Base-by-base conservation (phyloP, 257 asterid genomes). In the Cordia subcordata region DNA sequence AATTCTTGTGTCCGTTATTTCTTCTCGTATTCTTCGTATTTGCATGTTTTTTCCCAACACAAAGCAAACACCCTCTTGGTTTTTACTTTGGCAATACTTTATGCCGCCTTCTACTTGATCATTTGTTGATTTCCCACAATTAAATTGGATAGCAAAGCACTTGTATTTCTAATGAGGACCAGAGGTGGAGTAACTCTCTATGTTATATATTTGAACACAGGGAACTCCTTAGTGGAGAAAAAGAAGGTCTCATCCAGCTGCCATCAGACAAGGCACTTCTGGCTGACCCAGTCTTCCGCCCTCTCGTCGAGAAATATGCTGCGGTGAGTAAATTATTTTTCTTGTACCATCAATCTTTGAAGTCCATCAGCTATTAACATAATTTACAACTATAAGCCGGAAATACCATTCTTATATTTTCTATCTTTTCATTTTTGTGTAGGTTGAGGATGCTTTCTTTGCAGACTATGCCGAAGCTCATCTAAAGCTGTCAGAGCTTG, bases 371-470 rank as follows among this genome's bases (percentile, higher is more conserved):
- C 4, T 23, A 4, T 35, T 57, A 23, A 18, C 6, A 15, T 57
- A 9, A 17, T 5, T n/a, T 21, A 19, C 14, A 6, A 27, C 35
- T 1, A 33, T 51, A 40, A 52, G 2, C 5, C 15, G 40, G 50
- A 10, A 38, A 18, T 17, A 35, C 8, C 19, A 4, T 40, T 13
- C 49, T 40, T 44, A 32, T 32, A n/a, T 14, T 59, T 5, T 27
- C 47, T 33, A 27, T 58, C 33, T 17, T 21, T 32, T 22, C 11
- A 17, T 49, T 4, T 64, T 66, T 47, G 8, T 23, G 42, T 64
- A 89, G 96, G 94, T 86, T 22, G 95, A 89, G 79, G 97, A 89
- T 53, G 81, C 90, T 16, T 89, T 89, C 89, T 89, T 86, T 52
- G 72, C 74, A 45, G 95, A 84, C 72, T 89, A 86, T 66, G 90